A percentile compares a stretch with the other conserved stretches of the same genome.
phyloP scores from a whole-genome alignment of 2,329 filamentous ascomycete species.

The Paecilomyces fulvus region DNA sequence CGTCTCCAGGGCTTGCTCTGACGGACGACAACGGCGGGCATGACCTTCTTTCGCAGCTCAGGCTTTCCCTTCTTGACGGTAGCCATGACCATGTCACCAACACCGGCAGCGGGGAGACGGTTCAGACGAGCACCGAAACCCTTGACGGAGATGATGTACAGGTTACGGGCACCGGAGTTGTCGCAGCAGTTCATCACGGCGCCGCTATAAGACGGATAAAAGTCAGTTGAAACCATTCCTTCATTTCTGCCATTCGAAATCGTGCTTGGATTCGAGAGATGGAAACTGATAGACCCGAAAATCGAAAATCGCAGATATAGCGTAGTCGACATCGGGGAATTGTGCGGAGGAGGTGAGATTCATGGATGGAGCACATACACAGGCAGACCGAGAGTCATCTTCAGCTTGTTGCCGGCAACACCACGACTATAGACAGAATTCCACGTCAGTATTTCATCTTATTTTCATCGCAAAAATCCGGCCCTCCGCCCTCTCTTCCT shows the following conservation, averaged over 20 bases:
- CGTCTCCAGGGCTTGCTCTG: slow-evolving; percentile 99
- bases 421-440: slow-evolving; percentile 54
- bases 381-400: slow-evolving; percentile 99
- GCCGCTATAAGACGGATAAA: slow-evolving; percentile 52
- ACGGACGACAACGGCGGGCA: slow-evolving; percentile 97
- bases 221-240: slow-evolving; percentile 7
- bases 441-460: background rate
- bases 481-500: background rate
- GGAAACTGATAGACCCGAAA: background rate
- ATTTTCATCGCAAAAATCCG: background rate
- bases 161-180: slow-evolving; percentile 97
- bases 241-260: slow-evolving; percentile 12
- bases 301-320: background rate
- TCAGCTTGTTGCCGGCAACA: slow-evolving; percentile 99
- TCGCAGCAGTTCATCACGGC: slow-evolving; percentile 99
- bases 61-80: slow-evolving; percentile 99
- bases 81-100: slow-evolving; percentile 99
- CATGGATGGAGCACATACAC: slow-evolving; percentile 61
- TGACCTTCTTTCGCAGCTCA: slow-evolving; percentile 99
- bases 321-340: background rate
- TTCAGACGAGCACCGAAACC: slow-evolving; percentile 96
- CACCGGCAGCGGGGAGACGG: slow-evolving; percentile 92
- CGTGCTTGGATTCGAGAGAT: slow-evolving; percentile 3
- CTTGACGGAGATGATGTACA: slow-evolving; percentile 99
- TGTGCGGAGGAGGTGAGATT: slow-evolving; percentile 1